Evolutionary conservation across 2,329 filamentous ascomycete species (phyloP), one percentile per base, ranked within the genome.

Genomic region (Penicillium sp.): DNA sequence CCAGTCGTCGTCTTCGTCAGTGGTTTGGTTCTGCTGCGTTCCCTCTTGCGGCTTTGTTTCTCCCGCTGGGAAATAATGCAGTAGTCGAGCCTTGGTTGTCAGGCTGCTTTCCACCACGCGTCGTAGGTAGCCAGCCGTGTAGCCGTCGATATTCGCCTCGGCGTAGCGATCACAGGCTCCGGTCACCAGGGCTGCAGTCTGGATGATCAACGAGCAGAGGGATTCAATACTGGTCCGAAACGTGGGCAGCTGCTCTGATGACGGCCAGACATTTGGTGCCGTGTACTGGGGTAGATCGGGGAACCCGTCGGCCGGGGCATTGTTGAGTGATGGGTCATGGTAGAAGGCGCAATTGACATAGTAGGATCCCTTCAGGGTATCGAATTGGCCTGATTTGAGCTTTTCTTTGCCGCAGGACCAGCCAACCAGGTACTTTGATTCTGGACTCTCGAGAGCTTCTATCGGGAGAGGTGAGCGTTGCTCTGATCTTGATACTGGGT

Each of bases 1-100:
- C 93, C 93, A 98, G 68, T 94, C 87, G 64, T 96, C 83, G 63
- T 90, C 84, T 60, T 91, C 86, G 41, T n/a, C n/a, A n/a, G n/a
- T n/a, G n/a, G n/a, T n/a, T n/a, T n/a, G n/a, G n/a, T n/a, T n/a
- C n/a, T n/a, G n/a, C n/a, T n/a, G n/a, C n/a, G 86, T 80, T n/a
- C 69, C 46, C 0, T 39, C 40, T 2, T 47, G 35, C 1, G 45
- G 39, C 7, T 37, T 33, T 7, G 31, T 18, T 43, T 32, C 10
- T 2, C 47, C 36, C 0, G 53, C 45, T 1, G 91, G 91, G 56
- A 90, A 97, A 68, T 98, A 98, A 69, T 98, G 93, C 54, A 97
- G 71, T 18, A 98, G 73, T 9, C 93, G 76, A 1, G 93, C 93
- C 68, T 98, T 97, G 25, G 88, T 95, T 1, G 86, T 94, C 21